Percentiles rank a stretch among this genome's conserved stretches.
phyloP scores from a whole-genome alignment of 768 basidiomycete species.

The Mycena polygramma region DNA sequence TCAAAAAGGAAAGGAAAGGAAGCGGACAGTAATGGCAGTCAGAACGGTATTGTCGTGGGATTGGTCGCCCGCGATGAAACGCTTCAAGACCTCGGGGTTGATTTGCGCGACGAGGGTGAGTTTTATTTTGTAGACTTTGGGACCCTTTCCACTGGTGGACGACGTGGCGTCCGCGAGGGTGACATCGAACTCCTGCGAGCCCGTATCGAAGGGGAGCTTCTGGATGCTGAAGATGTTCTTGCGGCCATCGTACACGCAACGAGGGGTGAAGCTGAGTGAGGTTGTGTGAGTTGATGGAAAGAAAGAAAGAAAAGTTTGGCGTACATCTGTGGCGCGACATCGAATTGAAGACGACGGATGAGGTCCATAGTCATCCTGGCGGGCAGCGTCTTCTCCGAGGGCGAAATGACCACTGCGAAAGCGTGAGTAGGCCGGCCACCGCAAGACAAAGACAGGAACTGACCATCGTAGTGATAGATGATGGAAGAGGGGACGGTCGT shows the following conservation, averaged over 20 bases:
- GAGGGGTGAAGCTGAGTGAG: conserved; percentile 69
- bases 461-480: conserved; percentile 81
- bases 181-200: conserved; percentile 77
- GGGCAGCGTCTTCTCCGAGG: conserved; percentile 78
- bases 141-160: conserved; percentile 55
- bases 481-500: conserved; percentile 62
- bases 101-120: conserved; percentile 70
- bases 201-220: conserved; percentile 67
- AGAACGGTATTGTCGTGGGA: conserved; percentile 67
- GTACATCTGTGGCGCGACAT: conserved; percentile 64
- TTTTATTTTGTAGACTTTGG: conserved; percentile 75
- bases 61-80: conserved; percentile 68
- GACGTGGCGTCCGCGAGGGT: conserved; percentile 55
- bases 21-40: conserved; percentile 67
- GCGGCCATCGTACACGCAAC: conserved; percentile 61
- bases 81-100: conserved; percentile 66
- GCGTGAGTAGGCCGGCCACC: conserved; percentile 24
- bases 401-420: conserved; percentile 65
- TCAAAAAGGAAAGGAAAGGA: conserved; percentile 21
- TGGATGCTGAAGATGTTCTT: conserved; percentile 80
- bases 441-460: conserved; percentile 41
- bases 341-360: conserved; percentile 71
- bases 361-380: conserved; percentile 78
- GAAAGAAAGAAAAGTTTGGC: background rate
- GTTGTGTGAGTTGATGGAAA: background rate